phyloP scores from a whole-genome alignment of 2,329 filamentous ascomycete genomes.

The Dryadomyces quercus-mongolicae region DNA sequence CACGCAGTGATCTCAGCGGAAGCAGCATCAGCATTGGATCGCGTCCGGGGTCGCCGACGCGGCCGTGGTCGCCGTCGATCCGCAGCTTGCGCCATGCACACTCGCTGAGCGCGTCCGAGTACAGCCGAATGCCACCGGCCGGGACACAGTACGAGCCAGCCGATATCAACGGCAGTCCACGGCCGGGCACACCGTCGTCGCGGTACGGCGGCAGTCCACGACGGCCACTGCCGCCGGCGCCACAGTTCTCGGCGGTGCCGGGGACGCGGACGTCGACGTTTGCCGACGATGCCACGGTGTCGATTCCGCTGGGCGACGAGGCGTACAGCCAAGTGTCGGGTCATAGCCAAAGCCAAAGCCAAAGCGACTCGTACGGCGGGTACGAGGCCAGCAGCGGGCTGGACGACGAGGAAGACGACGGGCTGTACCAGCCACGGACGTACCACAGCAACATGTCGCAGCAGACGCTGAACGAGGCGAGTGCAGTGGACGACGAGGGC shows the following conservation, averaged over 20 bases:
- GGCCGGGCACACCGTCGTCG: conserved; percentile 83
- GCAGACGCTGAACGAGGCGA: conserved; percentile 38
- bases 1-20: conserved; percentile 19
- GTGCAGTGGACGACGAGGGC: conserved; percentile 7
- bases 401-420: conserved; percentile 46
- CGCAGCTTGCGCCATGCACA: conserved; percentile 1
- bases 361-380: conserved; percentile 3
- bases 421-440: conserved; percentile 49
- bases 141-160: conserved; percentile 69
- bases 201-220: conserved; percentile 80
- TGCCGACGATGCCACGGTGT: conserved; percentile 56
- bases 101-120: conserved; percentile 41
- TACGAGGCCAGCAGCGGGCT: conserved; percentile 20
- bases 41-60: conserved; percentile 32
- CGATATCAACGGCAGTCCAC: conserved; percentile 78
- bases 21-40: conserved; percentile 4
- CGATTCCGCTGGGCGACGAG: conserved; percentile 47
- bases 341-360: too few relatives aligned
- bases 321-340: conserved; percentile 62
- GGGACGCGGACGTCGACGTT: conserved; percentile 35
- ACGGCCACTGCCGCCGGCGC: conserved; percentile 77
- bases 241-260: conserved; percentile 51
- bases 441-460: conserved; percentile 39
- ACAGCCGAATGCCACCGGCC: conserved; percentile 37
- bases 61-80: conserved; percentile 46